phyloP scores from a whole-genome alignment of 345 rosid species.

The Citrus trifoliata region DNA sequence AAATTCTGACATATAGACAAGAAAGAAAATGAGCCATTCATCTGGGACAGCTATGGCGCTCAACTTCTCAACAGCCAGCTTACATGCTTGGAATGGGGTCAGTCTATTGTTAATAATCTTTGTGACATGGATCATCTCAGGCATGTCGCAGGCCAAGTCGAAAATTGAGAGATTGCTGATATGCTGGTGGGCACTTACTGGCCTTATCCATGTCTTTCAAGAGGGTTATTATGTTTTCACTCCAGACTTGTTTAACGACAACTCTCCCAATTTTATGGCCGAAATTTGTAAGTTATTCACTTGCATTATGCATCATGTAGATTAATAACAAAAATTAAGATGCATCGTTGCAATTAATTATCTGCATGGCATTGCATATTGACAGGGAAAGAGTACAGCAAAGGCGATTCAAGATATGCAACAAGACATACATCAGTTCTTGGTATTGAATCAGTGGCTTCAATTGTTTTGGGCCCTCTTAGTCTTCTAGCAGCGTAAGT shows the following conservation, averaged over 20 bases:
- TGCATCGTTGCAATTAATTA: too few species aligned
- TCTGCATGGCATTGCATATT: background rate
- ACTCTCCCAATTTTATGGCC: conserved; percentile 65
- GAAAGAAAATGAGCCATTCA: background rate
- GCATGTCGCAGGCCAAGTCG: conserved; percentile 29
- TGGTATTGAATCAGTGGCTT: conserved; percentile 76
- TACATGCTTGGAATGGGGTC: conserved; percentile 39
- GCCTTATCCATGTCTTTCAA: conserved; percentile 73
- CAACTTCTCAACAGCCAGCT: conserved; percentile 35
- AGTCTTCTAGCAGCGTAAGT: conserved; percentile 69
- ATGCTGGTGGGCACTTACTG: conserved; percentile 98
- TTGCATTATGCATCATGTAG: too few species aligned
- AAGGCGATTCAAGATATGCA: conserved; percentile 94
- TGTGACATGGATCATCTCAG: conserved; percentile 69
- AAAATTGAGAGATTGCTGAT: conserved; percentile 58
- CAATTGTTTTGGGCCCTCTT: conserved; percentile 81
- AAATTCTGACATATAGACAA: background rate
- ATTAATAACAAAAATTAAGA: too few species aligned
- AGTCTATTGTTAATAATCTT: conserved; percentile 50
- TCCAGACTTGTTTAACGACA: conserved; percentile 79
- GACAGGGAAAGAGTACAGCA: conserved; percentile 95
- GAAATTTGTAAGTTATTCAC: conserved; percentile 75
- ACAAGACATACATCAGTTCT: conserved; percentile 66
- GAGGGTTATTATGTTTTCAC: conserved; percentile 91
- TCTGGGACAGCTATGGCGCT: conserved; percentile 46